phyloP scores from a whole-genome alignment of 1,139 yeast genomes.

The Trichomonascaceae sp. region DNA sequence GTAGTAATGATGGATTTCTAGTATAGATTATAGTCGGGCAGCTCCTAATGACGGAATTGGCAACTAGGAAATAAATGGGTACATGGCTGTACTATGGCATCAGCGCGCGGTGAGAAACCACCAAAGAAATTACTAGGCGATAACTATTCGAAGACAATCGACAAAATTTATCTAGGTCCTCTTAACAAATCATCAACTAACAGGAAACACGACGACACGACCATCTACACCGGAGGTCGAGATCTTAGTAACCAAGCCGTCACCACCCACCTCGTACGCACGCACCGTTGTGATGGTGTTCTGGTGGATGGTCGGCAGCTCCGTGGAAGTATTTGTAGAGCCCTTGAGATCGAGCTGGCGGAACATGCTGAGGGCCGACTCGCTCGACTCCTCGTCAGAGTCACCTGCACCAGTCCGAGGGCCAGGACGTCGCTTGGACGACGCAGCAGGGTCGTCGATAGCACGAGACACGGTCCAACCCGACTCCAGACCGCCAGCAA shows the following conservation, averaged over 20 bases:
- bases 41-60: too few species aligned
- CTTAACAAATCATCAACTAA: constrained; percentile 2
- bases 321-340: constrained; percentile 39
- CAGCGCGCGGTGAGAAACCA: too few species aligned
- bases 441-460: constrained; percentile 46
- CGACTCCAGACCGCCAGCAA: constrained; percentile 49
- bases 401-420: too few species aligned
- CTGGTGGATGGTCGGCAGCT: constrained; percentile 72
- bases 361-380: constrained; percentile 88
- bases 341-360: constrained; percentile 94
- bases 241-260: constrained; percentile 36
- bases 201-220: constrained; percentile 52
- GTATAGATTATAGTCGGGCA: too few species aligned
- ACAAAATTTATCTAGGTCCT: too few species aligned
- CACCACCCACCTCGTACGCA: constrained; percentile 29
- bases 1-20: too few species aligned
- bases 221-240: constrained; percentile 83
- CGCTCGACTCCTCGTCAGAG: constrained; percentile 56
- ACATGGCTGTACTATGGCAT: too few species aligned
- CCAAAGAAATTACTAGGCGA: too few species aligned
- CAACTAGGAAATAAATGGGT: too few species aligned
- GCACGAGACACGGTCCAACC: constrained; percentile 59
- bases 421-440: too few species aligned
- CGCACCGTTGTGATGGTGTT: constrained; percentile 70
- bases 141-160: too few species aligned